Evolutionary conservation across 164 flowering plant species (phyloP).

Genomic region (Hamamelis virginiana): DNA sequence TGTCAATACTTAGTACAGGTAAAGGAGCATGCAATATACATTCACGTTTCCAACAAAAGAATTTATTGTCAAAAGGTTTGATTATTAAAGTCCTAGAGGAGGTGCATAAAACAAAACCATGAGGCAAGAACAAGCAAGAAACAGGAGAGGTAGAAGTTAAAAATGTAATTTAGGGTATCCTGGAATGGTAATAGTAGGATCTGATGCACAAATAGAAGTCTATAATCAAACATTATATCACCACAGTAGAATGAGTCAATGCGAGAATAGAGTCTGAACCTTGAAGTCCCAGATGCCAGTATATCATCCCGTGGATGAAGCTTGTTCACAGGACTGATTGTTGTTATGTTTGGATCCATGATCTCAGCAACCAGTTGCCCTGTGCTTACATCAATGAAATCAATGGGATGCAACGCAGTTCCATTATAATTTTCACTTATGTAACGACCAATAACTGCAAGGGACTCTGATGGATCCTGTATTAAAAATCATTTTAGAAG

Average conservation of each 20-base stretch:
- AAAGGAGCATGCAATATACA: no score
- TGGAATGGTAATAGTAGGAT: no score
- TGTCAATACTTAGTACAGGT: no score
- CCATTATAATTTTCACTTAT: constrained; percentile 94
- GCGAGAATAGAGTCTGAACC: constrained; percentile 38
- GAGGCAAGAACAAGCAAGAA: no score
- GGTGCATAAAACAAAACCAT: no score
- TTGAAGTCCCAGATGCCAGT: constrained; percentile 88
- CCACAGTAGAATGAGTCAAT: background rate
- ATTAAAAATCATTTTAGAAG: constrained; percentile 7
- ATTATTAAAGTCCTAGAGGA: no score
- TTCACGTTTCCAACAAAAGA: no score
- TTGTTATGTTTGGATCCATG: constrained; percentile 81
- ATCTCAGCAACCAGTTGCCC: constrained; percentile 91
- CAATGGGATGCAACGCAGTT: constrained; percentile 90
- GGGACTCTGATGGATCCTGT: constrained; percentile 91
- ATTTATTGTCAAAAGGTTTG: no score
- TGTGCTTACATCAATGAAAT: constrained; percentile 78
- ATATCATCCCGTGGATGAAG: constrained; percentile 93
- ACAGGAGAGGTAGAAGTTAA: no score
- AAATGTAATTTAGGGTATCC: no score
- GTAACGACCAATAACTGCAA: constrained; percentile 90
- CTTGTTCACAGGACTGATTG: constrained; percentile 92
- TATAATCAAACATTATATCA: background rate
- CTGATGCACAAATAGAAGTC: no score